Conservation (phyloP, 1,284 basidiomycete species). For the Pyrrhoderma lamaoense region DNA sequence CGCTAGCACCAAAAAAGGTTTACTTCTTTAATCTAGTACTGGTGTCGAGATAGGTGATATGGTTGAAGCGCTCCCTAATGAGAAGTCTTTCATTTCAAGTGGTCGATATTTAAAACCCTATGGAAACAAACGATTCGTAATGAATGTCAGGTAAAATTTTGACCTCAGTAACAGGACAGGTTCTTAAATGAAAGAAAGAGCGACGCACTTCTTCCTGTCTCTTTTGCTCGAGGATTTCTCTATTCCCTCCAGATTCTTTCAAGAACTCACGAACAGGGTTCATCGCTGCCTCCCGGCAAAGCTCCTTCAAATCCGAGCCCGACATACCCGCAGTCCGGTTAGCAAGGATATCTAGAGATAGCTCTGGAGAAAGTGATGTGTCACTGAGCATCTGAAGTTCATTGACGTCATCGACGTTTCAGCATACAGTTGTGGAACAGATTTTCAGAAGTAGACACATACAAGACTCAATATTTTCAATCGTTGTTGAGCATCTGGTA, state of each 20-base stretch:
- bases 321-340: slow-evolving; percentile 72
- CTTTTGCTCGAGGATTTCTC: slow-evolving; percentile 39
- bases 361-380: slow-evolving; percentile 58
- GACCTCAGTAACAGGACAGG: no score
- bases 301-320: slow-evolving; percentile 89
- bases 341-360: slow-evolving; percentile 67
- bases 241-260: slow-evolving; percentile 49
- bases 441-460: slow-evolving; percentile 21
- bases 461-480: slow-evolving; percentile 86
- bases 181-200: background rate
- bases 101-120: slow-evolving; percentile 75
- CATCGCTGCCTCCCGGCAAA: slow-evolving; percentile 93
- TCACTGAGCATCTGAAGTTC: slow-evolving; percentile 79
- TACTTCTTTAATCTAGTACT: no score
- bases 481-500: slow-evolving; percentile 80
- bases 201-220: slow-evolving; percentile 47
- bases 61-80: slow-evolving; percentile 31
- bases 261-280: slow-evolving; percentile 85
- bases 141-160: no score
- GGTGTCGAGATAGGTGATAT: no score
- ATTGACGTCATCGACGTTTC: background rate
- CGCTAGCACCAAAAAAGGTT: no score
- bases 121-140: background rate
- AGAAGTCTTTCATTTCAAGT: slow-evolving; percentile 64
- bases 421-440: background rate